Evolutionary conservation across 345 rosid genomes (phyloP).

Genomic region (Ricinus communis): DNA sequence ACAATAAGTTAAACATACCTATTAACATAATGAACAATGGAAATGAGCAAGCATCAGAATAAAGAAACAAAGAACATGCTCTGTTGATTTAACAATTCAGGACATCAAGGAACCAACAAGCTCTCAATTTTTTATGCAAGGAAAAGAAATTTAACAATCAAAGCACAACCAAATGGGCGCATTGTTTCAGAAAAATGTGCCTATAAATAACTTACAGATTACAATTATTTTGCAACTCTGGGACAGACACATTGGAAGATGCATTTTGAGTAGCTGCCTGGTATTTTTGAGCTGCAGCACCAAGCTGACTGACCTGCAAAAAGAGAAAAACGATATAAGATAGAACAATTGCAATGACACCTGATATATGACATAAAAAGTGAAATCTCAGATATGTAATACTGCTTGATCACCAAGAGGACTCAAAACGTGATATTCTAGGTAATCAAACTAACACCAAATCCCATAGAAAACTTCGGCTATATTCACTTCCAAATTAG

Average conservation of each 20-base stretch:
- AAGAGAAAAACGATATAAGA: neutral
- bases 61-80: neutral
- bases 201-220: slow-evolving; percentile 57
- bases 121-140: neutral
- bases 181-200: neutral
- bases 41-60: neutral
- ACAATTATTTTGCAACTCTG: slow-evolving; percentile 85
- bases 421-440: neutral
- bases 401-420: neutral
- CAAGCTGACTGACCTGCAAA: slow-evolving; percentile 85
- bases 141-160: neutral
- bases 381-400: neutral
- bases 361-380: too few relatives aligned
- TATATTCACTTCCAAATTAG: neutral
- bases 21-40: neutral
- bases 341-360: too few relatives aligned
- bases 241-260: slow-evolving; percentile 67
- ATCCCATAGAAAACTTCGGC: neutral
- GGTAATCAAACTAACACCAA: neutral
- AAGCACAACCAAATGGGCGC: neutral
- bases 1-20: neutral
- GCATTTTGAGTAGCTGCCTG: slow-evolving; percentile 87
- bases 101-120: neutral
- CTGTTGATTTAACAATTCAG: neutral
- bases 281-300: slow-evolving; percentile 84